Evolutionary conservation across 2,329 filamentous ascomycete species (phyloP).

Genomic region (Claviceps africana): DNA sequence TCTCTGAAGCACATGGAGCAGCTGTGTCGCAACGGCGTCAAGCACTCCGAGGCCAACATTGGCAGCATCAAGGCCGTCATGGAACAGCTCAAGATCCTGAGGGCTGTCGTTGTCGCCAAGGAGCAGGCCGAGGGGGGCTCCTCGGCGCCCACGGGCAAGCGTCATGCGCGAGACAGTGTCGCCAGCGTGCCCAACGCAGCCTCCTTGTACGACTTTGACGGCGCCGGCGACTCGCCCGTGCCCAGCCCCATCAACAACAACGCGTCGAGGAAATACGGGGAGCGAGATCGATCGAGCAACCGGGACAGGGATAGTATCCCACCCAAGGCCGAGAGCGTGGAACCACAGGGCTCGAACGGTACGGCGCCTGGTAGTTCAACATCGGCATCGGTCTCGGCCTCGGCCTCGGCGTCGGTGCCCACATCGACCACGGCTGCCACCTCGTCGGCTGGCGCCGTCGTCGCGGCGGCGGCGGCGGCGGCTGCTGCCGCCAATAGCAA

Average conservation of each 20-base stretch:
- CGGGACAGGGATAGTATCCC: conserved; percentile 38
- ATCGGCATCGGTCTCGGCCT: not conserved
- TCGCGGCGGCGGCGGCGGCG: not conserved
- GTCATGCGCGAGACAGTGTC: conserved; percentile 11
- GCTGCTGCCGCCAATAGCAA: conserved; percentile 8
- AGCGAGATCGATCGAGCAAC: conserved; percentile 22
- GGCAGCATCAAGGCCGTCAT: conserved; percentile 22
- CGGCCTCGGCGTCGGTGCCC: not conserved
- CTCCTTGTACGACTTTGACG: conserved; percentile 31
- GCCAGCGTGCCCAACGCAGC: conserved; percentile 13
- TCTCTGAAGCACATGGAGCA: conserved; percentile 30
- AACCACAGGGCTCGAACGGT: conserved; percentile 30
- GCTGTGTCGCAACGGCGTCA: conserved; percentile 28
- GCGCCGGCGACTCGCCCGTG: conserved; percentile 29
- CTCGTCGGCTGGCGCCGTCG: not conserved
- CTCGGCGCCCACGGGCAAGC: conserved; percentile 11
- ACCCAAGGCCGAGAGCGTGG: conserved; percentile 41
- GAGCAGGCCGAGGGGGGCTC: conserved; percentile 23
- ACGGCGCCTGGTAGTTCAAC: not conserved
- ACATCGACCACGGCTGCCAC: not conserved
- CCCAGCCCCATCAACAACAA: conserved; percentile 26
- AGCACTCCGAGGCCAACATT: conserved; percentile 25
- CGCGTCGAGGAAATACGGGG: conserved; percentile 22
- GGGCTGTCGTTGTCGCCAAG: conserved; percentile 29
- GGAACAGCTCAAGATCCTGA: conserved; percentile 29